Conservation (phyloP, 306 rosid genomes). For the Bauhinia variegata region DNA sequence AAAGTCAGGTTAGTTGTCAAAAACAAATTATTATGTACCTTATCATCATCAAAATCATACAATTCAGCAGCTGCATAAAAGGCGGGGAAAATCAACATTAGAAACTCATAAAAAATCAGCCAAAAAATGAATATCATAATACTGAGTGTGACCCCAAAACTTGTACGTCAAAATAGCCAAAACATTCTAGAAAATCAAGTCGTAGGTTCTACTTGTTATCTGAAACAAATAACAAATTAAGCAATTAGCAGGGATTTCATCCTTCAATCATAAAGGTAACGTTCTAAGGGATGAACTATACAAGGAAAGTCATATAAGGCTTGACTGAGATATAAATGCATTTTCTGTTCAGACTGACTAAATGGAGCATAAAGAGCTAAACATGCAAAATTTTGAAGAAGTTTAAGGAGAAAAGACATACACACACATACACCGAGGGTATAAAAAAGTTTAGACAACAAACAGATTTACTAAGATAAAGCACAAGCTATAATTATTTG, state of each 20-base stretch:
- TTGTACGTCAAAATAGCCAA: too few species aligned
- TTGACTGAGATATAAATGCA: constrained; percentile 12
- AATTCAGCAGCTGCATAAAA: constrained; percentile 86
- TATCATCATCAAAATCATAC: constrained; percentile 94
- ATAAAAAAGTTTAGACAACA: constrained; percentile 11
- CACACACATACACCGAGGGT: neutral
- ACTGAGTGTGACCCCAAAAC: neutral
- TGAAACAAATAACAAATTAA: constrained; percentile 3
- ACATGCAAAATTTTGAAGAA: neutral
- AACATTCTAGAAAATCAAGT: too few species aligned
- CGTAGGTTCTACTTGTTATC: neutral
- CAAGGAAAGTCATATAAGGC: constrained; percentile 11
- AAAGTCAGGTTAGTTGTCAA: neutral
- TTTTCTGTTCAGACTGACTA: constrained; percentile 4
- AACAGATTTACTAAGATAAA: constrained; percentile 6
- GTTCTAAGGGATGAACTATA: neutral
- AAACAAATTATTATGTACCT: constrained; percentile 54
- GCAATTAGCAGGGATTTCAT: constrained; percentile 8
- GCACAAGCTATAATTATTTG: neutral
- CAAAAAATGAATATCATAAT: constrained; percentile 9
- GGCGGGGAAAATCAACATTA: constrained; percentile 32
- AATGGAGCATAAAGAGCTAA: constrained; percentile 1
- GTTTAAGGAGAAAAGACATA: neutral
- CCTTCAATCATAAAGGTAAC: too few species aligned
- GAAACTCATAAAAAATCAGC: constrained; percentile 22